Conservation (phyloP, 2,329 filamentous ascomycete species). For the Xylaria sp. region DNA sequence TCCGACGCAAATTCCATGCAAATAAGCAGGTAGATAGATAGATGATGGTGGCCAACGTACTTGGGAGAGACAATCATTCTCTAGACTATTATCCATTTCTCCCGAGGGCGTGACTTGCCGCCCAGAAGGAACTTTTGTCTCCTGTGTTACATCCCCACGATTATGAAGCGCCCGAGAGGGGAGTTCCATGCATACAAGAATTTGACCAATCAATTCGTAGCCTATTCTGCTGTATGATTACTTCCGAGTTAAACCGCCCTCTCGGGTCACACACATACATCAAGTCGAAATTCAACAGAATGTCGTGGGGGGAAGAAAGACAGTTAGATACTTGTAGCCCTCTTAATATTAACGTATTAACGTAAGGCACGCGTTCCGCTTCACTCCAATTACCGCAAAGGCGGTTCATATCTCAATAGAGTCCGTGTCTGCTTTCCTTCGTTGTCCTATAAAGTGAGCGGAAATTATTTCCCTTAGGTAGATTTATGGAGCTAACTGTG, state of each 20-base stretch:
- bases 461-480: not conserved
- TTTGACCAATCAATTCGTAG: not conserved
- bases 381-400: not conserved
- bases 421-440: not conserved
- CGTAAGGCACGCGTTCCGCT: not conserved
- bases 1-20: not conserved
- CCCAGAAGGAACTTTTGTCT: not conserved
- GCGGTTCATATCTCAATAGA: not conserved
- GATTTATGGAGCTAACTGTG: not conserved
- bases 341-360: not conserved
- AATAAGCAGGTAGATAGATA: not conserved
- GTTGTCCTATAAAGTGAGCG: not conserved
- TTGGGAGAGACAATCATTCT: not conserved
- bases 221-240: slow-evolving; percentile 2
- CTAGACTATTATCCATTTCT: not conserved
- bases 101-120: not conserved
- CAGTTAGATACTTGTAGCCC: not conserved
- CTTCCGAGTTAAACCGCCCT: slow-evolving; percentile 1
- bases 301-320: not conserved
- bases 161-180: not conserved
- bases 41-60: not conserved
- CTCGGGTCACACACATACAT: not conserved
- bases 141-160: slow-evolving; percentile 1
- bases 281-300: not conserved
- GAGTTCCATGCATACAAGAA: not conserved